phyloP scores from a whole-genome alignment of 2,329 filamentous ascomycete genomes.

The Neopestalotiopsis rosae region DNA sequence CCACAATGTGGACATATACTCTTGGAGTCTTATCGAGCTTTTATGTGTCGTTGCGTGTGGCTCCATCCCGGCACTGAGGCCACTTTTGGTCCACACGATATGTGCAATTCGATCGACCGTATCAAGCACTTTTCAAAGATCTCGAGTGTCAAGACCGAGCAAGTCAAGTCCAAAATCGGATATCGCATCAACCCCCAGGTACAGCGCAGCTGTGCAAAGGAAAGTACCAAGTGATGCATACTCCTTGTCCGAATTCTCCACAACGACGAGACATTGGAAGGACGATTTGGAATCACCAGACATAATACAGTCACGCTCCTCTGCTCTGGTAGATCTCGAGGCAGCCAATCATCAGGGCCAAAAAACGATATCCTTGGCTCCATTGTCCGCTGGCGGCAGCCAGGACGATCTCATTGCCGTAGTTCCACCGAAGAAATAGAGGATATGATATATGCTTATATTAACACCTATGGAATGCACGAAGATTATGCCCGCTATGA shows the following conservation, averaged over 20 bases:
- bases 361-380: background rate
- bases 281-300: background rate
- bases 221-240: background rate
- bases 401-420: background rate
- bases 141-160: background rate
- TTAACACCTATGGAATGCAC: background rate
- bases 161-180: background rate
- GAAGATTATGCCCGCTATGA: background rate
- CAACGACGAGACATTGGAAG: conserved; percentile 10
- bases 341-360: background rate
- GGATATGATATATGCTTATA: background rate
- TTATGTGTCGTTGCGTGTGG: conserved; percentile 12
- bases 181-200: background rate
- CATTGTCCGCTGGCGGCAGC: background rate
- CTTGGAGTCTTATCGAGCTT: conserved; percentile 15
- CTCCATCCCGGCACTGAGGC: conserved; percentile 3
- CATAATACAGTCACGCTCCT: background rate
- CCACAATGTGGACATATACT: conserved; percentile 9
- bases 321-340: background rate
- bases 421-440: background rate
- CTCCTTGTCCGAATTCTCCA: conserved; percentile 1
- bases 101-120: conserved; percentile 5
- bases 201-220: background rate
- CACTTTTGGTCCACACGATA: background rate
- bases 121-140: conserved; percentile 5